Conservation (phyloP, 1,284 basidiomycete genomes). For the Trichosporon asahii region DNA sequence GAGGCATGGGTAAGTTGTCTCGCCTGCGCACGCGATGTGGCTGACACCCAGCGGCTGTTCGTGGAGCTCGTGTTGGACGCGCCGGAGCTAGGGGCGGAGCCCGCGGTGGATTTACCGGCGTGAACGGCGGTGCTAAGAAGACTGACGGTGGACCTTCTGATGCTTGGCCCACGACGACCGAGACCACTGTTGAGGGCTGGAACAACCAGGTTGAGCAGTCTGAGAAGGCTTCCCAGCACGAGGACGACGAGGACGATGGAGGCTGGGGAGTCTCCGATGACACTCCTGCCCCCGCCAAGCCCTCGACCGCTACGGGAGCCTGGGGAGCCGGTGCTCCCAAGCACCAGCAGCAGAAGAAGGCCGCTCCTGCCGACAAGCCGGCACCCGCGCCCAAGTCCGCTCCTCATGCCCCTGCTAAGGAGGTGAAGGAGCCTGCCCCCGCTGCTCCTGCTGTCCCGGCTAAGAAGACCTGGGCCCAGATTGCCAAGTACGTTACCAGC, state of each 20-base stretch:
- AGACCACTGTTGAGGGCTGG: slow-evolving; percentile 43
- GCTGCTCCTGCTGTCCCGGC: slow-evolving; percentile 35
- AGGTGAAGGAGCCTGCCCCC: slow-evolving; percentile 7
- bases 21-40: neutral
- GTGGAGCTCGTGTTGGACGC: slow-evolving; percentile 27
- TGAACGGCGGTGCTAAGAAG: slow-evolving; percentile 26
- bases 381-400: slow-evolving; percentile 23
- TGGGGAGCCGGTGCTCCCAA: slow-evolving; percentile 44
- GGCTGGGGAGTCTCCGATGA: slow-evolving; percentile 20
- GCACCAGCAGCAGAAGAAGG: slow-evolving; percentile 40
- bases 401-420: slow-evolving; percentile 16
- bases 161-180: slow-evolving; percentile 41
- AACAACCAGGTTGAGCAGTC: slow-evolving; percentile 43
- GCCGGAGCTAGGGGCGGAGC: slow-evolving; percentile 48
- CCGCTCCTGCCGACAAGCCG: slow-evolving; percentile 13
- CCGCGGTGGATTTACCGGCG: slow-evolving; percentile 38
- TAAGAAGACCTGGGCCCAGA: slow-evolving; percentile 54
- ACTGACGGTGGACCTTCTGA: slow-evolving; percentile 22
- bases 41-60: slow-evolving; percentile 19
- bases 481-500: slow-evolving; percentile 49
- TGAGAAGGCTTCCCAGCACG: slow-evolving; percentile 27
- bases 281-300: slow-evolving; percentile 13
- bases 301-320: slow-evolving; percentile 20
- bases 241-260: slow-evolving; percentile 23
- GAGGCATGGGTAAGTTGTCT: slow-evolving; percentile 18